phyloP scores from a whole-genome alignment of 2,329 filamentous ascomycete species.

The Fusarium sp. region DNA sequence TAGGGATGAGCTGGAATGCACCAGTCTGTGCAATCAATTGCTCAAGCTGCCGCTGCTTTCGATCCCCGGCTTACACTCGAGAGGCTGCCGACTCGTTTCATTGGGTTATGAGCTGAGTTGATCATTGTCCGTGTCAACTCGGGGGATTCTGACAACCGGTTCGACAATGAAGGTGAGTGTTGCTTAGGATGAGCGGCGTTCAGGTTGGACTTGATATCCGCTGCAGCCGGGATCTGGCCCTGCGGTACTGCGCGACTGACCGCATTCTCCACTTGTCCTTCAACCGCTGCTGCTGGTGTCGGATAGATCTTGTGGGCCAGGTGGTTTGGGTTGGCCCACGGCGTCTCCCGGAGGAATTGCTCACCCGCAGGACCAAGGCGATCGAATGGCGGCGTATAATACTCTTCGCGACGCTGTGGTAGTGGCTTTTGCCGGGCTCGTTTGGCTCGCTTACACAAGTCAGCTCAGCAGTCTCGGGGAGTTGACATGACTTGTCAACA shows the following conservation, averaged over 20 bases:
- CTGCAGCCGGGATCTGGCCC: slow-evolving; percentile 17
- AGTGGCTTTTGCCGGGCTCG: slow-evolving; percentile 51
- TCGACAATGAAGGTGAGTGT: slow-evolving; percentile 42
- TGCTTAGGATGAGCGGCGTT: slow-evolving; percentile 38
- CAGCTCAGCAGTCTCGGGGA: slow-evolving; percentile 35
- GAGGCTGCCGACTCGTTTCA: slow-evolving; percentile 48
- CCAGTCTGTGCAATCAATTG: slow-evolving; percentile 6
- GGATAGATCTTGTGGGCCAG: slow-evolving; percentile 69
- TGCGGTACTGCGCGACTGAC: slow-evolving; percentile 38
- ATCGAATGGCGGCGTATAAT: slow-evolving; percentile 59
- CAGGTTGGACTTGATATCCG: slow-evolving; percentile 39
- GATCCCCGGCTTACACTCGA: slow-evolving; percentile 46
- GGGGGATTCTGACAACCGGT: slow-evolving; percentile 53
- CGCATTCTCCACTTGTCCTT: slow-evolving; percentile 16
- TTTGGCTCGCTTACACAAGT: slow-evolving; percentile 46
- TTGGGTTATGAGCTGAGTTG: slow-evolving; percentile 46
- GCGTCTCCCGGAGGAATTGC: slow-evolving; percentile 87
- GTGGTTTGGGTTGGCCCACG: slow-evolving; percentile 92
- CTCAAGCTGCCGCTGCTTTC: slow-evolving; percentile 50
- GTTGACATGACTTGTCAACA: slow-evolving; percentile 29
- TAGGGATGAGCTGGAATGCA: slow-evolving; percentile 22
- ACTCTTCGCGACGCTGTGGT: slow-evolving; percentile 58
- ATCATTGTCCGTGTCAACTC: slow-evolving; percentile 54
- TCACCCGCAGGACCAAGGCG: slow-evolving; percentile 77
- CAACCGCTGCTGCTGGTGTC: slow-evolving; percentile 35